Base-by-base conservation (phyloP, 1,139 yeast species). In the Nakaseomyces delphensis region DNA sequence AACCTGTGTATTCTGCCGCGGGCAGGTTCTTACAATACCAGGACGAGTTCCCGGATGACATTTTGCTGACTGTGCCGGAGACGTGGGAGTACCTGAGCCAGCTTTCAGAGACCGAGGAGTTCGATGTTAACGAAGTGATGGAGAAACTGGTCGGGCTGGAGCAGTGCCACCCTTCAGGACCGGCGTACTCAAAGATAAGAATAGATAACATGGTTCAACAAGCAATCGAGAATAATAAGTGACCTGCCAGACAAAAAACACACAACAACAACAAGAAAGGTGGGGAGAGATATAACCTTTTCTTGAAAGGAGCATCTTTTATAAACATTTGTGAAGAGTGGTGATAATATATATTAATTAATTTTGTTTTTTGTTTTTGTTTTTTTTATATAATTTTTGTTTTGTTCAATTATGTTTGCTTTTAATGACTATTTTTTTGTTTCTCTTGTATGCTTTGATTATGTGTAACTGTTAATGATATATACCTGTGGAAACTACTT, bases 101-200 rank as follows among this genome's bases (percentile, higher is more conserved):
- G 48, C 63, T 70, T 14, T 67, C 72, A 47, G 68, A 69, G n/a
- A 69, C 68, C 38, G 69, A 70, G 41, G 72, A 75, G 46, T 62
- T 80, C 41, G 85, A 83, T 58, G 68, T 83, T 39, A 65, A 69
- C 16, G 67, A 63, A 31, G 75, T 85, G 1, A 78, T 84, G 79
- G 57, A 62, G 16, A 63, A 61, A 36, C 67, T 85, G 44, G 74
- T 70, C 55, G 94, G 91, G 1, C 60, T 72, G 41, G 94, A 84
- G 56, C 70, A 67, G 37, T 85, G 95, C 55, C 93, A 84, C 57
- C 93, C 91, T 1, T 73, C 67, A 54, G 96, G 95, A 0, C 91
- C 95, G 2, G 95, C 93, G 0, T 85, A 82, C 56, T 70, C 77
- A 1, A 59, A 79, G 42, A 60, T 57, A 1, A 40, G 68, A 41